These are phyloP conservation scores for Cadophora luteo-olivacea DNA, from an alignment of 2,329 filamentous ascomycete species.

Conservation along the genomic window DNA sequence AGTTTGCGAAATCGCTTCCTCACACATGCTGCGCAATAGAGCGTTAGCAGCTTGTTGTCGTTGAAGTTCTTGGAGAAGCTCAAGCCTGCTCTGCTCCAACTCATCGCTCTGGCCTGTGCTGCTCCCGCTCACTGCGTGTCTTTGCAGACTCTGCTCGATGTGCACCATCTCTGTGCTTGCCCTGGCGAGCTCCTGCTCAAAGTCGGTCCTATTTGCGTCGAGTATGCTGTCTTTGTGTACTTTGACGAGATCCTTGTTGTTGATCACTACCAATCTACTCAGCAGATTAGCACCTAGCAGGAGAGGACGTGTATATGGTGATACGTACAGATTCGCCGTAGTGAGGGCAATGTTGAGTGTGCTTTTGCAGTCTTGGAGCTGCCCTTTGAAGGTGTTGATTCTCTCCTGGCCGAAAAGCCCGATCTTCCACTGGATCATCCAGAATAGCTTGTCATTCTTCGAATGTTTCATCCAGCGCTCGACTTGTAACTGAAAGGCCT, in stretches of 20 bases:
- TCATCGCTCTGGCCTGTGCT: neutral
- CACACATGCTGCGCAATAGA: constrained; percentile 7
- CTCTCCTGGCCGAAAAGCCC: neutral
- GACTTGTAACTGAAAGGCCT: neutral
- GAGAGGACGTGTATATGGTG: neutral
- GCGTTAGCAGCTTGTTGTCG: constrained; percentile 5
- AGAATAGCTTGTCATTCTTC: neutral
- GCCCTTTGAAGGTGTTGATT: neutral
- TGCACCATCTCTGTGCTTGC: neutral
- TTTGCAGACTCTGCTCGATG: neutral
- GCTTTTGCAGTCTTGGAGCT: neutral
- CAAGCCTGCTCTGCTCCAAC: neutral
- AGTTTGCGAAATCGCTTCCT: constrained; percentile 8
- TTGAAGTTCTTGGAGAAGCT: constrained; percentile 9
- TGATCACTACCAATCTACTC: neutral
- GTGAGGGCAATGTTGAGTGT: neutral
- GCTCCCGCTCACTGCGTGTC: neutral
- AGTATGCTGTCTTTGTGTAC: neutral
- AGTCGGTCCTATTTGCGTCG: neutral
- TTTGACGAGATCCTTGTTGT: neutral
- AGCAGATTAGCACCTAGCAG: neutral
- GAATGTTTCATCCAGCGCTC: neutral
- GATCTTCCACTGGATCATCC: neutral
- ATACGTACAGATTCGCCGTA: neutral
- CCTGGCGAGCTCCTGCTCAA: neutral